These are phyloP conservation scores for Saturnispora saitoi DNA, from an alignment of 805 yeast genomes.

Conservation along the genomic window DNA sequence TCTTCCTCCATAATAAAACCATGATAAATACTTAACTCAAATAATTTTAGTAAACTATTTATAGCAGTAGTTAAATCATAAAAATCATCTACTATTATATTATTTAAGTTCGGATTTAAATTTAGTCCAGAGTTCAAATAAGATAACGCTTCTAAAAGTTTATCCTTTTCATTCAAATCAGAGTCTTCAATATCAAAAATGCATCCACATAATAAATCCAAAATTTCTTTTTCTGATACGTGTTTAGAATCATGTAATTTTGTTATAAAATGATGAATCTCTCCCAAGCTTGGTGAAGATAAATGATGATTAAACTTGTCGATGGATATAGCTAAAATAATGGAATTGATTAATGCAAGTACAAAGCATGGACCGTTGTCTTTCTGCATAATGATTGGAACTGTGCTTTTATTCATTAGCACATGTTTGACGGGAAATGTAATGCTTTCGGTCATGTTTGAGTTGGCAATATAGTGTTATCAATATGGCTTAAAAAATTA, in stretches of 20 bases:
- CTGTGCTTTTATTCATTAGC: not conserved
- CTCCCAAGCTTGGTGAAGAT: not conserved
- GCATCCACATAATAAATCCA: slow-evolving; percentile 1
- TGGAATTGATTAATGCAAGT: slow-evolving; percentile 64
- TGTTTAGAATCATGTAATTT: slow-evolving; percentile 3
- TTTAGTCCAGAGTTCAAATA: slow-evolving; percentile 51
- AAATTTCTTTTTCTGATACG: not conserved
- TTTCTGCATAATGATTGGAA: slow-evolving; percentile 58
- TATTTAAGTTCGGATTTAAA: slow-evolving; percentile 62
- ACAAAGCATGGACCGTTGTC: slow-evolving; percentile 85
- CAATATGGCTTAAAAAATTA: not conserved
- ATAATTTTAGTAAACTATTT: slow-evolving; percentile 16
- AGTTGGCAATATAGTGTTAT: not conserved
- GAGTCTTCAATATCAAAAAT: slow-evolving; percentile 2
- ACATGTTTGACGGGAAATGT: slow-evolving; percentile 4
- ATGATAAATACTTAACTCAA: slow-evolving; percentile 46
- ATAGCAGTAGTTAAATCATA: slow-evolving; percentile 17
- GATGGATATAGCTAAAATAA: slow-evolving; percentile 21
- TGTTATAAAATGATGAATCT: not conserved
- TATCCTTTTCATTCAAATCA: not conserved
- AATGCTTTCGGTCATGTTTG: not conserved
- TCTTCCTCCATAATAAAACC: slow-evolving; percentile 44
- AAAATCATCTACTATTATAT: slow-evolving; percentile 18
- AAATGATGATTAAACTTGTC: not conserved
- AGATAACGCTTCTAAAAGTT: slow-evolving; percentile 7